These are phyloP conservation scores for Solanum sparsipilum DNA, from an alignment of 257 asterid genomes.

Conservation along the genomic window DNA sequence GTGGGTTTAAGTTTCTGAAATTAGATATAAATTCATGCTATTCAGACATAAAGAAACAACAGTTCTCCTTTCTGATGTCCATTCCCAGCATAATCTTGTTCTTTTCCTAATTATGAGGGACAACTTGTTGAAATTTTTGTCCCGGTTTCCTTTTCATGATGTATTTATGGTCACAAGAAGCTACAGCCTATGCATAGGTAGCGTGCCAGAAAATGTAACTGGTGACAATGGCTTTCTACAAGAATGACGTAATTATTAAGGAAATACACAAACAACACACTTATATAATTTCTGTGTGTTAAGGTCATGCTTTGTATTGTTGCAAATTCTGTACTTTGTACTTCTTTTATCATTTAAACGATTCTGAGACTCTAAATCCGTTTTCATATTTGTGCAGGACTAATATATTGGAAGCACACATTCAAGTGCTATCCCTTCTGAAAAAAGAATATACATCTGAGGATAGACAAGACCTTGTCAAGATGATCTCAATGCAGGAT, in stretches of 20 bases:
- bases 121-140: not conserved
- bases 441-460: conserved; percentile 68
- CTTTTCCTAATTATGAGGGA: not conserved
- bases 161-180: not conserved
- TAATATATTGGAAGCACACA: conserved; percentile 81
- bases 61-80: not conserved
- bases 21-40: not conserved
- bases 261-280: not conserved
- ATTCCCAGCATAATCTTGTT: not conserved
- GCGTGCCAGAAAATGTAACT: not conserved
- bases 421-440: conserved; percentile 67
- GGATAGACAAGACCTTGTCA: conserved; percentile 44
- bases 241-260: not conserved
- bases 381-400: conserved; percentile 43
- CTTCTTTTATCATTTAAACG: not conserved
- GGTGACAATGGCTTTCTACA: not conserved
- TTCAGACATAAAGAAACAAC: not conserved
- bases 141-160: not conserved
- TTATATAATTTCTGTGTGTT: not conserved
- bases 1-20: not conserved
- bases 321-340: not conserved
- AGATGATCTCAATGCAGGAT: conserved; percentile 50
- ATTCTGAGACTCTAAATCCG: not conserved
- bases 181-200: not conserved
- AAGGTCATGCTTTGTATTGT: not conserved